A percentile compares a stretch with the other conserved stretches of the same genome.
Conservation (phyloP, 495 filamentous ascomycete species). For the Xylaria sp. region DNA sequence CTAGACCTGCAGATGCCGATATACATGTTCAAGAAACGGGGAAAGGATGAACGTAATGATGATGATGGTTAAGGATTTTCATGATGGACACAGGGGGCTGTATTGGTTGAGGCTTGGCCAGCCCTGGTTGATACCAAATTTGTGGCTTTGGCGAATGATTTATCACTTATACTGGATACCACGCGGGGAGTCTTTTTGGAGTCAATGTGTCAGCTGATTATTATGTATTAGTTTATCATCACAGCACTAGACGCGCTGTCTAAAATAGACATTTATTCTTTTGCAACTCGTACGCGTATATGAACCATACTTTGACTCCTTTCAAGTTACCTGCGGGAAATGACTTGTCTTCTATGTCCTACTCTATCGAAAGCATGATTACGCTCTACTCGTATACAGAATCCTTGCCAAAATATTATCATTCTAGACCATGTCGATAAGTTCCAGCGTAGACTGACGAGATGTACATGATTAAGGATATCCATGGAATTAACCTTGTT, state of each 20-base stretch:
- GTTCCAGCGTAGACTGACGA: not conserved
- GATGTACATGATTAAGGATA: too few species aligned
- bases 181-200: slow-evolving; percentile 12
- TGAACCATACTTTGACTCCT: not conserved
- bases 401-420: not conserved
- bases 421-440: not conserved
- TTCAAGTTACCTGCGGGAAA: not conserved
- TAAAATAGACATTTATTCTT: slow-evolving; percentile 14
- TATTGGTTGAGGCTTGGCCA: not conserved
- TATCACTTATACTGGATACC: slow-evolving; percentile 22
- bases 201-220: slow-evolving; percentile 2
- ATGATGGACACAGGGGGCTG: slow-evolving; percentile 5
- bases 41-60: slow-evolving; percentile 9
- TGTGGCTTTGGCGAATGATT: slow-evolving; percentile 14
- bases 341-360: not conserved
- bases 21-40: not conserved
- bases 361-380: not conserved
- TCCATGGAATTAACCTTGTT: not conserved
- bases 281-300: not conserved
- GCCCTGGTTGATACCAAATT: not conserved
- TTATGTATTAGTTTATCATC: slow-evolving; percentile 8
- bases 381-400: not conserved
- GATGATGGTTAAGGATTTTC: slow-evolving; percentile 11
- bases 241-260: slow-evolving; percentile 18
- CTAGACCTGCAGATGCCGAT: slow-evolving; percentile 25